These are phyloP conservation scores for Sclerotinia spermophila DNA, from an alignment of 2,329 filamentous ascomycete genomes.

Conservation along the genomic window DNA sequence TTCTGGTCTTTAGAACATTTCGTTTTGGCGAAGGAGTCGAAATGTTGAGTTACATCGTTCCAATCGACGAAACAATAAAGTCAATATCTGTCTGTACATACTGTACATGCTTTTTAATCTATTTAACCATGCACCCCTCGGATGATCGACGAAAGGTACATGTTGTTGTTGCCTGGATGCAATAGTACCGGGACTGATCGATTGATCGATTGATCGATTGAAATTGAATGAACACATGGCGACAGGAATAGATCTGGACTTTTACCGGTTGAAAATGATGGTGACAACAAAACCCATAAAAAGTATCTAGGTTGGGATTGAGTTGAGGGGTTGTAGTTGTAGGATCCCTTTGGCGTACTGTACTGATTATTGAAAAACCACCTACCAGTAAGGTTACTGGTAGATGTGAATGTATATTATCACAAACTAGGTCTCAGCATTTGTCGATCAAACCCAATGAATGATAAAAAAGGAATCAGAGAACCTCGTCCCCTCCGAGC, in stretches of 20 bases:
- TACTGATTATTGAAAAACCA: background rate
- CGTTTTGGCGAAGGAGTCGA: constrained; percentile 6
- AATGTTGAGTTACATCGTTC: constrained; percentile 19
- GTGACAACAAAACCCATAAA: background rate
- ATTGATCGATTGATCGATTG: constrained; percentile 4
- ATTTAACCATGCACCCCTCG: constrained; percentile 5
- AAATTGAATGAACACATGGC: background rate
- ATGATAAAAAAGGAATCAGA: background rate
- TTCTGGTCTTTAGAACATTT: background rate
- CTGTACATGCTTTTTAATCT: constrained; percentile 8
- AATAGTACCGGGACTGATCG: constrained; percentile 2
- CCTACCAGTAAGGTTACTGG: too few species aligned
- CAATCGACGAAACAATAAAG: constrained; percentile 9
- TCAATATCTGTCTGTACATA: constrained; percentile 5
- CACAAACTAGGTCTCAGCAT: background rate
- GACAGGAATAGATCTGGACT: constrained; percentile 10
- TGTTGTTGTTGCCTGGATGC: constrained; percentile 12
- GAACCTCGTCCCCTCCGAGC: background rate
- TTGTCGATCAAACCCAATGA: background rate
- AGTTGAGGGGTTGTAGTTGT: background rate
- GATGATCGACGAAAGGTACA: constrained; percentile 13
- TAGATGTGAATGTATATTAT: too few species aligned
- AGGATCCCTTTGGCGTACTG: background rate
- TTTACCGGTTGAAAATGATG: background rate
- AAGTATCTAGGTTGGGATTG: background rate